These are phyloP conservation scores for Lophiostoma macrostomum DNA, from an alignment of 495 filamentous ascomycete species.

Conservation along the genomic window DNA sequence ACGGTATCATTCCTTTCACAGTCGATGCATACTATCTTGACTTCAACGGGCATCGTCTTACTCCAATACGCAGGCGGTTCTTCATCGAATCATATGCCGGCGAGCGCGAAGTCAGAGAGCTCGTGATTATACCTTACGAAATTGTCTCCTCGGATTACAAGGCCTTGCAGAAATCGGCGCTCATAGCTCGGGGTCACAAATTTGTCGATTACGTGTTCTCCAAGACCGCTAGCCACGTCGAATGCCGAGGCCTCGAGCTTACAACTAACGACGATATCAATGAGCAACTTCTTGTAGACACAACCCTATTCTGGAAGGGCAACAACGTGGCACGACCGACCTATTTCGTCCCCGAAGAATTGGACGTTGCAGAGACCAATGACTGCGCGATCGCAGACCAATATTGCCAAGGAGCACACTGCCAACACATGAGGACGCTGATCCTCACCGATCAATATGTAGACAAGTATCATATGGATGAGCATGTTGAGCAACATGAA, in stretches of 20 bases:
- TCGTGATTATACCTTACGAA: constrained; percentile 5
- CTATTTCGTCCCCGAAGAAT: background rate
- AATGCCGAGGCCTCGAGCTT: constrained; percentile 1
- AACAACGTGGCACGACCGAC: background rate
- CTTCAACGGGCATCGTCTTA: constrained; percentile 2
- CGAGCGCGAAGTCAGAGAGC: constrained; percentile 1
- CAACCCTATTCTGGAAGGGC: background rate
- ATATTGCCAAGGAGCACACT: background rate
- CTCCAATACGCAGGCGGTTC: background rate
- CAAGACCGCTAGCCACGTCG: background rate
- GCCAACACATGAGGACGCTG: background rate
- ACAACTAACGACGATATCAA: constrained; percentile 4
- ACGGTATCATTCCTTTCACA: constrained; percentile 4
- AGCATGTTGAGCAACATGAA: background rate
- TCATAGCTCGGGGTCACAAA: background rate
- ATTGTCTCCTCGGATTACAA: too few relatives aligned
- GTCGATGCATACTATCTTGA: constrained; percentile 10
- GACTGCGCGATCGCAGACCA: background rate
- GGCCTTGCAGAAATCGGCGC: background rate
- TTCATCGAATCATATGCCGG: constrained; percentile 5
- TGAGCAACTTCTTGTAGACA: constrained; percentile 8
- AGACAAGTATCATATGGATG: background rate
- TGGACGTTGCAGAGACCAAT: background rate
- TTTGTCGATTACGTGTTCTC: background rate
- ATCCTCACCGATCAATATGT: background rate